These are phyloP conservation scores for Wallacemonas sp. DNA, from an alignment of 208 protist genomes.

Conservation along the genomic window DNA sequence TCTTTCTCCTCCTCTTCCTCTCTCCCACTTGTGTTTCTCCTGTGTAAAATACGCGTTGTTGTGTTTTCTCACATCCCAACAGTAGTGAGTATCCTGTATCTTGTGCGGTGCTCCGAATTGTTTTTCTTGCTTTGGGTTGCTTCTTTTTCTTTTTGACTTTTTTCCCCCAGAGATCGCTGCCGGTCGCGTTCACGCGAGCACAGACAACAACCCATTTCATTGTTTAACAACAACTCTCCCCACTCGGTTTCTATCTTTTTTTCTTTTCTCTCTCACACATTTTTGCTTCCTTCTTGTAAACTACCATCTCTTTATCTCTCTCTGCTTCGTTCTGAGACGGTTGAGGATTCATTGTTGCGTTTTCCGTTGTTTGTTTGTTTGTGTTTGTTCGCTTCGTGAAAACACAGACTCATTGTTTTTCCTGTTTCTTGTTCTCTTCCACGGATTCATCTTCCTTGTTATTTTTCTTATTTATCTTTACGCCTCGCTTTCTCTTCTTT, in stretches of 20 bases:
- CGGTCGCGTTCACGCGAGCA: too few relatives aligned
- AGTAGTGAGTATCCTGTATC: too few relatives aligned
- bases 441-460: conserved; percentile 8
- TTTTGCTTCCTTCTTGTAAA: neutral
- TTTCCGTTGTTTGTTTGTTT: conserved; percentile 4
- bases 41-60: too few relatives aligned
- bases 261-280: neutral
- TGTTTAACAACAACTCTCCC: neutral
- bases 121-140: too few relatives aligned
- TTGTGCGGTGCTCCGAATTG: too few relatives aligned
- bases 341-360: neutral
- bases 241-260: neutral
- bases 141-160: too few relatives aligned
- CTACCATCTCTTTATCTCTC: conserved; percentile 12
- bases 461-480: conserved; percentile 8
- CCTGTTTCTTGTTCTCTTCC: conserved; percentile 13
- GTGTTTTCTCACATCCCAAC: too few relatives aligned
- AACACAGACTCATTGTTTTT: neutral
- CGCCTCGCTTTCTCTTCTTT: conserved; percentile 7
- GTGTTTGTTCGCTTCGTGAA: neutral
- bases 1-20: neutral
- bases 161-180: too few relatives aligned
- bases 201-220: neutral
- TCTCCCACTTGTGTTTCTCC: neutral
- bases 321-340: neutral